A percentile compares a stretch with the other conserved stretches of the same genome.
phyloP scores from a whole-genome alignment of 768 basidiomycete genomes.

The Leccinum barrowsii region DNA sequence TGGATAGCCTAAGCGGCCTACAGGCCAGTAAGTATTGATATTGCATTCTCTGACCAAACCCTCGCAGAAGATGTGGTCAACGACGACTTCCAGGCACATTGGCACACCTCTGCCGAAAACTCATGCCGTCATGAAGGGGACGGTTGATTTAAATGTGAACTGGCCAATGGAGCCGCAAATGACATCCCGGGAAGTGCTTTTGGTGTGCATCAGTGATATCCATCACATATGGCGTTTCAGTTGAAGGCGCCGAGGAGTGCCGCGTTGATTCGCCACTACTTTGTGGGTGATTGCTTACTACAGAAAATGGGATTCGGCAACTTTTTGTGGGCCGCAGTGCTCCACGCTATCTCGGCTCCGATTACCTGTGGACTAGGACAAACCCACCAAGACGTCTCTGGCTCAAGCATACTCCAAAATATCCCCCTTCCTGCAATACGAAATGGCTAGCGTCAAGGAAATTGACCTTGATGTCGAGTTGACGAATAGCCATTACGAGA shows the following conservation, averaged over 20 bases:
- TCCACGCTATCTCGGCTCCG: background rate
- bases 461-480: background rate
- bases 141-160: too few species aligned
- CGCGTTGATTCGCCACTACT: too few species aligned
- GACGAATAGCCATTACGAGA: conserved; percentile 1
- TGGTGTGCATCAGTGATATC: too few species aligned
- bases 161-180: too few species aligned
- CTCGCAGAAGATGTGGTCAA: too few species aligned
- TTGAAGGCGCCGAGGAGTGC: background rate
- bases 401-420: background rate
- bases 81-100: too few species aligned
- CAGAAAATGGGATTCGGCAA: background rate
- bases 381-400: background rate
- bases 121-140: too few species aligned
- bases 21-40: too few species aligned
- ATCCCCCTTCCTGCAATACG: background rate
- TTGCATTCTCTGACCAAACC: background rate
- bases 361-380: background rate
- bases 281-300: too few species aligned
- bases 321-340: background rate
- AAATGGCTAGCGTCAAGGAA: conserved; percentile 7
- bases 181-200: too few species aligned
- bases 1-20: too few species aligned
- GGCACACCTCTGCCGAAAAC: too few species aligned
- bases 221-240: background rate